These are phyloP conservation scores for Parvularia atlantis DNA, from an alignment of 78 protist species.

Conservation along the genomic window DNA sequence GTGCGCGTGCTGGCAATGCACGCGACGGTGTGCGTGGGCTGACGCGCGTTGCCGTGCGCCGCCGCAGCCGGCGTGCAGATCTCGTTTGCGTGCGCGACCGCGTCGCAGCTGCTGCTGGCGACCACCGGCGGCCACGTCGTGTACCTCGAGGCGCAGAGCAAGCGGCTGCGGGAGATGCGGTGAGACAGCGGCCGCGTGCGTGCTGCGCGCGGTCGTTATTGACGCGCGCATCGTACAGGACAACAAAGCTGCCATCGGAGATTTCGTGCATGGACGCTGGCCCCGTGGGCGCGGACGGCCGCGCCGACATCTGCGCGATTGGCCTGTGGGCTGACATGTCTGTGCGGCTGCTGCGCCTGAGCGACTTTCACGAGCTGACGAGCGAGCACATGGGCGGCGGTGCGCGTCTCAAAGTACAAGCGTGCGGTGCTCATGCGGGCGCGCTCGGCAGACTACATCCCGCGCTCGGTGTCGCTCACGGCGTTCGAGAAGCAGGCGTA, in stretches of 20 bases:
- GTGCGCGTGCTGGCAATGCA: not conserved
- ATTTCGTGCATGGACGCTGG: conserved; percentile 58
- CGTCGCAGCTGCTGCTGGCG: conserved; percentile 10
- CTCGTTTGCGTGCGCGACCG: too few species aligned
- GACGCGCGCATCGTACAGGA: not conserved
- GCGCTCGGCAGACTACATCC: conserved; percentile 43
- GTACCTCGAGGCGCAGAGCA: conserved; percentile 29
- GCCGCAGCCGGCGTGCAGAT: too few species aligned
- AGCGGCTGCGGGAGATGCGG: not conserved
- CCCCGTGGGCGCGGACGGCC: conserved; percentile 6
- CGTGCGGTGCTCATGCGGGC: too few species aligned
- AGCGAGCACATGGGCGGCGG: conserved; percentile 41
- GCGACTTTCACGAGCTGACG: conserved; percentile 29
- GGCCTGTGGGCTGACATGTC: conserved; percentile 73
- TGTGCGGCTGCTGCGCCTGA: conserved; percentile 46
- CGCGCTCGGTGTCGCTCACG: conserved; percentile 60
- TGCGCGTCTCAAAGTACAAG: too few species aligned
- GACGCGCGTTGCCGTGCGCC: not conserved
- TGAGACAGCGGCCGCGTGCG: not conserved
- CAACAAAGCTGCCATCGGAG: conserved; percentile 35
- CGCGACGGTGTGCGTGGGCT: too few species aligned
- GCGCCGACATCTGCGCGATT: conserved; percentile 23
- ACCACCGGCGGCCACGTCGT: conserved; percentile 32
- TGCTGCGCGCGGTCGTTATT: too few species aligned
- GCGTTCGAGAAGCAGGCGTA: conserved; percentile 43